Evolutionary conservation across 805 yeast species (phyloP).

Genomic region (Kockiozyma suomiensis): DNA sequence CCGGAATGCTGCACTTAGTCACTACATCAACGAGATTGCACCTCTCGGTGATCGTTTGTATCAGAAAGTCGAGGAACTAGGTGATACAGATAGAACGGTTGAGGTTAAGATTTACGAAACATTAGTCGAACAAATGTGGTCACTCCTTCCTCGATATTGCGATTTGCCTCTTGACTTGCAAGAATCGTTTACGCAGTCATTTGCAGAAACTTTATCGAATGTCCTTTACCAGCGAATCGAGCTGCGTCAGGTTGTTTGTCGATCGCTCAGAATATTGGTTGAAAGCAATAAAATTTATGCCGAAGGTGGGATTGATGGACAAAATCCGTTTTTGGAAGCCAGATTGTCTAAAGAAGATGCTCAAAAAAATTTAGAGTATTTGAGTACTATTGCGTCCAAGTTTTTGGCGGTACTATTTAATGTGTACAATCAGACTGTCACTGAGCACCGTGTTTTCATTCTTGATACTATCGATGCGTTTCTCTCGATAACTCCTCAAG

Average conservation of each 20-base stretch:
- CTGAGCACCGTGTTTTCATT: constrained; percentile 80
- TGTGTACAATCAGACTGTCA: constrained; percentile 84
- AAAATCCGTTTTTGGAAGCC: constrained; percentile 56
- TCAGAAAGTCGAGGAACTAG: constrained; percentile 36
- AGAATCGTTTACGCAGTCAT: constrained; percentile 65
- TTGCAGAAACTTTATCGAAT: constrained; percentile 77
- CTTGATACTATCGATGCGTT: constrained; percentile 84
- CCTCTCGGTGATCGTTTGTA: constrained; percentile 55
- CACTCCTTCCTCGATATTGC: constrained; percentile 83
- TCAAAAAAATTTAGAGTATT: constrained; percentile 58
- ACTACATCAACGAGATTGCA: constrained; percentile 61
- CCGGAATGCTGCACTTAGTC: constrained; percentile 66
- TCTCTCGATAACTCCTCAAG: constrained; percentile 59
- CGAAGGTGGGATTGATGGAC: constrained; percentile 61
- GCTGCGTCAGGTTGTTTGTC: constrained; percentile 79
- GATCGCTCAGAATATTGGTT: constrained; percentile 73
- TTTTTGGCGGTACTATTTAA: constrained; percentile 85
- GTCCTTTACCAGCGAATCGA: constrained; percentile 73
- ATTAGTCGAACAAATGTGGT: constrained; percentile 89
- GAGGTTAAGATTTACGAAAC: constrained; percentile 81
- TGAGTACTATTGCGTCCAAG: constrained; percentile 66
- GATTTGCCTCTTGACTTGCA: constrained; percentile 79
- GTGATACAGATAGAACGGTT: constrained; percentile 54
- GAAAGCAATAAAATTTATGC: constrained; percentile 69
- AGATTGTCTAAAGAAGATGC: constrained; percentile 63